Evolutionary conservation across 345 rosid genomes (phyloP), one percentile per base, ranked within the genome.

Genomic region (Corymbia maculata): DNA sequence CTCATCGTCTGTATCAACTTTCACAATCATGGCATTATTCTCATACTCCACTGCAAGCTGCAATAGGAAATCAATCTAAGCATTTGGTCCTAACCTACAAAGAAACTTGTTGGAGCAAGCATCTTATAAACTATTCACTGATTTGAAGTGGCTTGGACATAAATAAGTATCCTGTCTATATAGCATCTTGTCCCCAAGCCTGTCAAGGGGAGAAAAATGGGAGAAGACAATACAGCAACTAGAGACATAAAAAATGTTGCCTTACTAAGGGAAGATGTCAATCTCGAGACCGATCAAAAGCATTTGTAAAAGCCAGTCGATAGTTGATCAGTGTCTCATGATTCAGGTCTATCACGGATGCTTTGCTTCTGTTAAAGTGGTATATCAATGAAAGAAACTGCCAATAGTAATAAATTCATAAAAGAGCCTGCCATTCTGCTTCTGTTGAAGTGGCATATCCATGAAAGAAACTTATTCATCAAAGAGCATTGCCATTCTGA

Each of bases 31-130:
- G 50, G 96, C 97, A 88, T 95, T 96, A 86, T 88, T 94, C 93
- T 96, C 99, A 87, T 95, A 94, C 93, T 95, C 98, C 88, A 96
- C 99, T 3, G 98, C 97, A 87, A 96, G 99, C 99, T 96, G 95
- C 87, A 53, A 86, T 32, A 53, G 68, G 44, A 44, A 59, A 86
- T 86, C 50, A 30, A 86, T 28, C 44, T 42, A 36, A 86, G 87
- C 30, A 36, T 22, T 51, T 49, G 42, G 61, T 19, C 66, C 66
- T 32, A 17, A 85, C 86, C 30, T n/a, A 21, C 57, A 51, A 85
- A 8, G 51, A n/a, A 84, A 84, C 32, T 26, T 49, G 11, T 26
- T 49, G 11, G 12, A 49, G 52, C 51, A 4, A 36, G 86, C 86
- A 64, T n/a, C 75, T 64, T 64, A 64, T n/a, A 64, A 64, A 64